These are phyloP conservation scores for Blastobotrys ciferrii DNA, from an alignment of 1,139 yeast species.

Conservation along the genomic window DNA sequence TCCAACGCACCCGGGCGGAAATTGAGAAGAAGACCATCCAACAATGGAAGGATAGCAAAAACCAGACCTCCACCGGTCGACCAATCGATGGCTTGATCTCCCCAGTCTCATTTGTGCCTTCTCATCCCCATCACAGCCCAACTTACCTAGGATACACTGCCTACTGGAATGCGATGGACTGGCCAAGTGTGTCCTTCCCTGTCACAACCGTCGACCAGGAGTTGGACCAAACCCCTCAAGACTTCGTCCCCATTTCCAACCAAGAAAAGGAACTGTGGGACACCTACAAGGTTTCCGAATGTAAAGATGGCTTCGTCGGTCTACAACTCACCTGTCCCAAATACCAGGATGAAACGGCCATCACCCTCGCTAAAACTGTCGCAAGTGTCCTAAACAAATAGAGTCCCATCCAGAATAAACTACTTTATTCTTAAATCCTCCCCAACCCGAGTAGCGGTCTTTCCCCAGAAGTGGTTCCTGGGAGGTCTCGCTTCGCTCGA, in stretches of 20 bases:
- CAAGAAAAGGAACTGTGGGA: constrained; percentile 32
- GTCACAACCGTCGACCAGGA: constrained; percentile 44
- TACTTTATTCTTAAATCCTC: too few species aligned
- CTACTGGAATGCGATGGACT: constrained; percentile 48
- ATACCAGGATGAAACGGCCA: constrained; percentile 50
- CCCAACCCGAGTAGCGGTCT: too few species aligned
- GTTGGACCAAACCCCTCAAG: constrained; percentile 32
- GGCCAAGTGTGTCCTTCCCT: constrained; percentile 47
- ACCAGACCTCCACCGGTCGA: constrained; percentile 18
- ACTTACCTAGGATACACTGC: constrained; percentile 40
- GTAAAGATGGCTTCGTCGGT: constrained; percentile 52
- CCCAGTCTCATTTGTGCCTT: constrained; percentile 33
- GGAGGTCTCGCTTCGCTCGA: too few species aligned
- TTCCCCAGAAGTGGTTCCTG: too few species aligned
- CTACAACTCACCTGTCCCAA: constrained; percentile 50
- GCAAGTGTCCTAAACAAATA: constrained; percentile 13
- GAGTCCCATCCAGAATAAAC: not conserved
- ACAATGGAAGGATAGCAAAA: constrained; percentile 13
- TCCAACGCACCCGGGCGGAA: constrained; percentile 9
- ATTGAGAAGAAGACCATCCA: constrained; percentile 12
- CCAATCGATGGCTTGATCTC: constrained; percentile 40
- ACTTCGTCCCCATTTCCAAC: constrained; percentile 28
- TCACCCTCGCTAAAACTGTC: constrained; percentile 32
- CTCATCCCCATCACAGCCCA: constrained; percentile 27
- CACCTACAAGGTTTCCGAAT: constrained; percentile 45